Percentiles rank a stretch among this genome's conserved stretches.
Conservation (phyloP, 192 early-diverging fungal genomes). For the Geranomyces michiganensis region DNA sequence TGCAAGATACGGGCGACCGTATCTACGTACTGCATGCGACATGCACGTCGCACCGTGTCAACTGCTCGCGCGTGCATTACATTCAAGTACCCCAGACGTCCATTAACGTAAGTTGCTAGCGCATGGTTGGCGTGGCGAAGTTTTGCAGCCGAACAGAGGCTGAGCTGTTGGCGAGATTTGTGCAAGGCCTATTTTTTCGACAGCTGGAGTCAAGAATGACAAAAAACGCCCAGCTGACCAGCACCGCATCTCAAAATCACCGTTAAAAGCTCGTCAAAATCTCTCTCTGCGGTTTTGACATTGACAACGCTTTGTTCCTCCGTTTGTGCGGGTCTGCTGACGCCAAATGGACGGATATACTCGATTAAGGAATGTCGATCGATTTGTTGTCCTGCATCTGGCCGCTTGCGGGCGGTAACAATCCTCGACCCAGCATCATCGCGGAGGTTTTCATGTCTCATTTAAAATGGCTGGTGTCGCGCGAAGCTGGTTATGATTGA, state of each 20-base stretch:
- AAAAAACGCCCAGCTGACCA: background rate
- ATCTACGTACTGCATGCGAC: background rate
- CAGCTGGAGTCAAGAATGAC: too few relatives aligned
- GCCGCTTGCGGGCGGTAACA: too few relatives aligned
- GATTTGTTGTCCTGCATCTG: too few relatives aligned
- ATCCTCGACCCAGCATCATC: too few relatives aligned
- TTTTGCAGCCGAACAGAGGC: background rate
- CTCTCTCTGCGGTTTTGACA: constrained; percentile 4
- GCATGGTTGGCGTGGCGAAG: background rate
- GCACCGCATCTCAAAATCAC: too few relatives aligned
- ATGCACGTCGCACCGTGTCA: background rate
- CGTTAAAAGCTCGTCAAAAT: background rate
- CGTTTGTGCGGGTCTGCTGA: background rate
- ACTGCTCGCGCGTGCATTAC: background rate
- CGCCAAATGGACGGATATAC: background rate
- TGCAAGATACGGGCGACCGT: background rate
- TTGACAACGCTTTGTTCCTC: background rate
- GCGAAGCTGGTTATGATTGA: too few relatives aligned
- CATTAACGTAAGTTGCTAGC: background rate
- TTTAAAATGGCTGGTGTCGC: too few relatives aligned
- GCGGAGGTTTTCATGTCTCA: too few relatives aligned
- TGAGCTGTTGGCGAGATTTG: background rate
- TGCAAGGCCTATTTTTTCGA: background rate
- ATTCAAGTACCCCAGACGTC: background rate
- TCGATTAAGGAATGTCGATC: background rate